Evolutionary conservation across 257 asterid species (phyloP).

Genomic region (Salvia rosmarinus): DNA sequence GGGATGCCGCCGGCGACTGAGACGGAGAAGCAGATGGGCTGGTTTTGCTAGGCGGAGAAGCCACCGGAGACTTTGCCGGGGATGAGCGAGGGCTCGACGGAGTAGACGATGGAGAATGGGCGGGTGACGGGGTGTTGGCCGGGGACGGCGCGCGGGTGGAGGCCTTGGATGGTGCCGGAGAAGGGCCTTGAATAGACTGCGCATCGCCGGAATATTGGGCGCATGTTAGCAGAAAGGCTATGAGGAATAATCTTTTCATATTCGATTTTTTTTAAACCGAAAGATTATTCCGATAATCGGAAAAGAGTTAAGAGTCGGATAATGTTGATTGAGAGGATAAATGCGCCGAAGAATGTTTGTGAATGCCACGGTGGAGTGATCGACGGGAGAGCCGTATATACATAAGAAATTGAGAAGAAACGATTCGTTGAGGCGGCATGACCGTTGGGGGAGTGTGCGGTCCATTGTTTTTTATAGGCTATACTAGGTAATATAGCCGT

Average conservation of each 20-base stretch:
- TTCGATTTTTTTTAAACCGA: not conserved
- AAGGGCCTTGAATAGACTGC: constrained; percentile 57
- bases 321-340: constrained; percentile 9
- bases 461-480: constrained; percentile 1
- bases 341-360: constrained; percentile 15
- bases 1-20: constrained; percentile 35
- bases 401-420: constrained; percentile 31
- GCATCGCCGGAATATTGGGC: constrained; percentile 47
- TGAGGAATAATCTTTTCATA: constrained; percentile 43
- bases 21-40: constrained; percentile 29
- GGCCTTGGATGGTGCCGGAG: constrained; percentile 54
- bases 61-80: constrained; percentile 56
- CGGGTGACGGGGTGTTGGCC: constrained; percentile 34
- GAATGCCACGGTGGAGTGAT: not conserved
- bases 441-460: constrained; percentile 51
- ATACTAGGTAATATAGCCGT: constrained; percentile 45
- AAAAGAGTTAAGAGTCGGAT: not conserved
- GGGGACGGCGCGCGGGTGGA: constrained; percentile 39
- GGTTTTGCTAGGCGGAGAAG: constrained; percentile 38
- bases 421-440: constrained; percentile 48
- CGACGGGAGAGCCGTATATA: constrained; percentile 30
- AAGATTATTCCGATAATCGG: constrained; percentile 19
- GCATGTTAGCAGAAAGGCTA: constrained; percentile 40
- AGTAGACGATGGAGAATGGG: constrained; percentile 44
- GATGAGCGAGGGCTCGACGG: constrained; percentile 52